Evolutionary conservation across 2,329 filamentous ascomycete species (phyloP), one percentile per base, ranked within the genome.

Genomic region (Anthostomella pinea): DNA sequence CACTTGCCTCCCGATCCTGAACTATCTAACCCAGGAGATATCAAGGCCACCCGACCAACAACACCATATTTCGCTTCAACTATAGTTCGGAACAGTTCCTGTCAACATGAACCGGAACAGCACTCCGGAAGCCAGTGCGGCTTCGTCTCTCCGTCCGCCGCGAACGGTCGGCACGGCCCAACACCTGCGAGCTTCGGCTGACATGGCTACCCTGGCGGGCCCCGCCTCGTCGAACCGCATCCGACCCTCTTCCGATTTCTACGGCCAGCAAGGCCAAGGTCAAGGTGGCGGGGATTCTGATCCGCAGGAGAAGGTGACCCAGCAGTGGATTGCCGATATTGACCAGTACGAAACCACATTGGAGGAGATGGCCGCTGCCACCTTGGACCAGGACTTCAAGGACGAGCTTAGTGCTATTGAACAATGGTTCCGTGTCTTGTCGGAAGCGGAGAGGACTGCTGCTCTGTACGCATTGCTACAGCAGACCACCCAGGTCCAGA

Each of bases 301-400:
- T 64, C 81, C 85, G 8, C 83, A 93, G 63, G 93, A 97, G 63
- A 91, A 90, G 66, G 86, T 91, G 48, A 89, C 91, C 33, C 90
- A 96, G 69, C 90, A 98, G 66, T 98, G 93, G 93, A 91, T 98
- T 55, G 89, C 91, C 38, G 93, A 98, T 57, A 97, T 98, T 52
- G 93, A 98, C 62, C 91, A 97, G 64, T 96, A 96, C 58, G 93
- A 98, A 72, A 95, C 83, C n/a, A 98, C 93, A 2, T 68, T 98
- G 57, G 93, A 97, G 66, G 93, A 98, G 63, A 98, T 98, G 93
- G 93, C 93, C 27, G 90, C 91, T 20, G 93, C 93, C 18, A 97
- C 93, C n/a, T 73, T 97, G 36, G 93, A 98, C 61, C 93, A 98
- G 70, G 93, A 98, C 61, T 98, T 98, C 74, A 98, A 98, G 70